A percentile compares a stretch with the other conserved stretches of the same genome.
These are phyloP conservation scores for Grosmannia penicillata DNA, from an alignment of 2,329 filamentous ascomycete genomes.

Conservation along the genomic window DNA sequence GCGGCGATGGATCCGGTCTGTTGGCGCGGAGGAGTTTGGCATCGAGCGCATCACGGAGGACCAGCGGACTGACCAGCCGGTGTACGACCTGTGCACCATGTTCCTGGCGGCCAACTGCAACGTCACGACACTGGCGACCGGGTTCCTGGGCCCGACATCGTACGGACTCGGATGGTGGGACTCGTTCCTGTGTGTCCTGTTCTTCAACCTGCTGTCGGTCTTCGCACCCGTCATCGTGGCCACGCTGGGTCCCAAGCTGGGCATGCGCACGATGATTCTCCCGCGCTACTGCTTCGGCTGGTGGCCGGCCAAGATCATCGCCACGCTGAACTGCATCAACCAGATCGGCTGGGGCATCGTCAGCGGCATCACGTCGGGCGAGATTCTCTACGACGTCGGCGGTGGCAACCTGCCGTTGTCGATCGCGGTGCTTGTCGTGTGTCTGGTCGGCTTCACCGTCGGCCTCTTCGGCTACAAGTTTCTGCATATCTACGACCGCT, in stretches of 20 bases:
- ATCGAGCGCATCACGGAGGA: constrained; percentile 9
- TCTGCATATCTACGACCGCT: constrained; percentile 11
- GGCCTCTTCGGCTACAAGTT: constrained; percentile 12
- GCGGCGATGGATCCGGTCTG: constrained; percentile 6
- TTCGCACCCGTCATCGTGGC: constrained; percentile 13
- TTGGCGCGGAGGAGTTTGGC: constrained; percentile 10
- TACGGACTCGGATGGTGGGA: constrained; percentile 15
- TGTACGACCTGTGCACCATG: constrained; percentile 9
- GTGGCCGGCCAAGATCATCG: constrained; percentile 9
- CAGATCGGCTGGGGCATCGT: constrained; percentile 12
- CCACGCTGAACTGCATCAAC: constrained; percentile 10
- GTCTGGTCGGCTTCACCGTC: constrained; percentile 9
- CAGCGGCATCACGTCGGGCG: constrained; percentile 11
- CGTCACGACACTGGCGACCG: constrained; percentile 7
- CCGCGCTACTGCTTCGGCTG: constrained; percentile 17
- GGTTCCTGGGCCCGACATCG: constrained; percentile 3
- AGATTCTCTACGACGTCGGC: constrained; percentile 12
- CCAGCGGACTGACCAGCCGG: constrained; percentile 9
- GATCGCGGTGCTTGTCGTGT: constrained; percentile 12
- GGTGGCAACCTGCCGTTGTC: constrained; percentile 12
- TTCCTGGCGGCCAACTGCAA: constrained; percentile 11
- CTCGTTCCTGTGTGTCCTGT: constrained; percentile 13
- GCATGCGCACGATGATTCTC: constrained; percentile 17
- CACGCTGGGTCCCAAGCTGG: constrained; percentile 14
- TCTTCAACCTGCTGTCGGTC: constrained; percentile 16